Evolutionary conservation across 2,329 filamentous ascomycete species (phyloP).

Genomic region (Alternaria arbusti): DNA sequence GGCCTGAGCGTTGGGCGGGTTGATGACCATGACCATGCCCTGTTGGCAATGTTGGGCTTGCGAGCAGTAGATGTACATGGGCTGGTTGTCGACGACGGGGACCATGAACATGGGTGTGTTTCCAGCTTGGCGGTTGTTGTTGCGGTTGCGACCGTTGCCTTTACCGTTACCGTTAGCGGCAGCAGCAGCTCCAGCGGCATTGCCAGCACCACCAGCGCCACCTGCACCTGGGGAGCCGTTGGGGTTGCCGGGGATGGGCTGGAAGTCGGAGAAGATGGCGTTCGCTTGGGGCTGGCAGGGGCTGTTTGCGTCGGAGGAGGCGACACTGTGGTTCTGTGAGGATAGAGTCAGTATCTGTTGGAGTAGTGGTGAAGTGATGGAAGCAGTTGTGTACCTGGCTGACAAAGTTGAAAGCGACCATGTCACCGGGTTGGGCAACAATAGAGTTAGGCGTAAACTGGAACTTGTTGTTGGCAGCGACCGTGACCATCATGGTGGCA

Average conservation of each 20-base stretch:
- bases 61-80: slow-evolving; percentile 79
- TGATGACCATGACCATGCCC: slow-evolving; percentile 78
- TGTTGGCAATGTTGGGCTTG: slow-evolving; percentile 71
- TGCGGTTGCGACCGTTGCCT: slow-evolving; percentile 23
- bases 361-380: not conserved
- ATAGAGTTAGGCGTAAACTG: slow-evolving; percentile 35
- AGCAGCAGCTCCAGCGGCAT: slow-evolving; percentile 6
- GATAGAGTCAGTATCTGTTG: not conserved
- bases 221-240: slow-evolving; percentile 9
- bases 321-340: slow-evolving; percentile 37
- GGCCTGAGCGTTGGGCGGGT: slow-evolving; percentile 50
- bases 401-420: slow-evolving; percentile 37
- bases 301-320: slow-evolving; percentile 31
- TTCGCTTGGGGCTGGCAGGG: slow-evolving; percentile 34
- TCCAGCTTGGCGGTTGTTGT: slow-evolving; percentile 29
- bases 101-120: slow-evolving; percentile 38
- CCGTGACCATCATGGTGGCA: slow-evolving; percentile 38
- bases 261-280: slow-evolving; percentile 39
- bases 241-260: slow-evolving; percentile 25
- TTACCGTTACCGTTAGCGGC: slow-evolving; percentile 20
- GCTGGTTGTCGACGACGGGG: slow-evolving; percentile 56
- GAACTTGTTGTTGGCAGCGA: slow-evolving; percentile 41
- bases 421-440: slow-evolving; percentile 36
- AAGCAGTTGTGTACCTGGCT: slow-evolving; percentile 15
- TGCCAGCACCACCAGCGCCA: slow-evolving; percentile 13